Base-by-base conservation (phyloP, 1,284 basidiomycete genomes). In the Moesziomyces sp. region DNA sequence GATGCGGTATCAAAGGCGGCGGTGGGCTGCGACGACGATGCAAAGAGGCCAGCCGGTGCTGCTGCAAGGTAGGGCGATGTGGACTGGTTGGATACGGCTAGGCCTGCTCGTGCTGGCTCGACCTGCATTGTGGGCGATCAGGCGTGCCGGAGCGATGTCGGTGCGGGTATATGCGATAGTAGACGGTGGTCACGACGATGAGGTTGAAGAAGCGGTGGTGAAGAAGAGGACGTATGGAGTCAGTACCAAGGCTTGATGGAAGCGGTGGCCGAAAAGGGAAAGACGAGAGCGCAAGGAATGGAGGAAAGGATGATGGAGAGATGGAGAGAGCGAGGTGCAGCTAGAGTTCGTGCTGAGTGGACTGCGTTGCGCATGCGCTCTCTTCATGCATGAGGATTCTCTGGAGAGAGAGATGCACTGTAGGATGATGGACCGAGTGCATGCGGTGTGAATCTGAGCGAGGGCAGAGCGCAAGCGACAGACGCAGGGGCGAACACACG, bases 31-130 rank as follows among this genome's bases (percentile, higher is more conserved):
- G 58, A 10, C 21, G 68, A 40, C 19, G 61, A 46, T 13, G 68
- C 51, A 46, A 64, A 65, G 50, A 64, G 61, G 19, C 52, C 68
- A 9, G 49, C 14, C 19, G 67, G 58, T 47, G 58, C 55, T 43
- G 66, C 59, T 52, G 66, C 56, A 3, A 69, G 52, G 42, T 69
- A 69, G 3, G 66, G 66, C 28, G 66, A 69, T 52, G 66, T 52
- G 30, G 56, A 57, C 19, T 52, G 66, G 11, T 21, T 26, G 4
- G 58, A 19, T 6, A 26, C 62, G 19, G 50, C 45, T 24, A 33
- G 26, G 23, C 38, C 50, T 35, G 48, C 52, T 38, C 14, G 35
- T 18, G 35, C 35, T 38, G 35, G 35, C 24, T 59, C 67, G 49
- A 56, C 60, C 67, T 64, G 67, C 67, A 70, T 70, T 5, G 24